Evolutionary conservation across 306 rosid species (phyloP).

Genomic region (Prunus fruticosa): DNA sequence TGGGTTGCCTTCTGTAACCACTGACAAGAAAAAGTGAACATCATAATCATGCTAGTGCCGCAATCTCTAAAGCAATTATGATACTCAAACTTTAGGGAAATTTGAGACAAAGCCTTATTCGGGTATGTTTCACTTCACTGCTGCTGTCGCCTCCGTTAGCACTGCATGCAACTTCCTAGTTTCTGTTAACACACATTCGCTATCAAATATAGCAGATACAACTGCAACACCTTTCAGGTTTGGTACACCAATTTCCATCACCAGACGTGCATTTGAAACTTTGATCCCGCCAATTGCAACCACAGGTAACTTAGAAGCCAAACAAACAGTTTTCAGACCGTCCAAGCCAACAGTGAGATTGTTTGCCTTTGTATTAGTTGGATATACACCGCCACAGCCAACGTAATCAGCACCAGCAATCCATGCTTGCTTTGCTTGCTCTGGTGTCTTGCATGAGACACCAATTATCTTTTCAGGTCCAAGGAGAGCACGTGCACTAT

Average conservation of each 20-base stretch:
- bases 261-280: constrained; percentile 51
- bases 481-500: constrained; percentile 54
- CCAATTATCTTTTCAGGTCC: constrained; percentile 89
- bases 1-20: background rate
- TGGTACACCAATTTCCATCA: constrained; percentile 62
- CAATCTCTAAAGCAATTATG: background rate
- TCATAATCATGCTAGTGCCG: background rate
- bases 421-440: constrained; percentile 89
- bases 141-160: constrained; percentile 41
- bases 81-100: background rate
- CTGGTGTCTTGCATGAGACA: constrained; percentile 86
- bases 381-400: constrained; percentile 86
- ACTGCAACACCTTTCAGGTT: constrained; percentile 84
- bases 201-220: constrained; percentile 83
- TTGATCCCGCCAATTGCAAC: constrained; percentile 92
- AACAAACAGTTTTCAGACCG: constrained; percentile 61
- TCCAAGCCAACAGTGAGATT: constrained; percentile 74
- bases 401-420: constrained; percentile 78
- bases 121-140: constrained; percentile 22
- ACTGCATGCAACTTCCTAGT: constrained; percentile 53
- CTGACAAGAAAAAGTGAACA: background rate
- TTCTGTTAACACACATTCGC: constrained; percentile 58
- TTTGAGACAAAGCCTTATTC: background rate
- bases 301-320: constrained; percentile 78
- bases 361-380: constrained; percentile 74